phyloP scores from a whole-genome alignment of 768 basidiomycete species.

The Xerocomellus dryophilus region DNA sequence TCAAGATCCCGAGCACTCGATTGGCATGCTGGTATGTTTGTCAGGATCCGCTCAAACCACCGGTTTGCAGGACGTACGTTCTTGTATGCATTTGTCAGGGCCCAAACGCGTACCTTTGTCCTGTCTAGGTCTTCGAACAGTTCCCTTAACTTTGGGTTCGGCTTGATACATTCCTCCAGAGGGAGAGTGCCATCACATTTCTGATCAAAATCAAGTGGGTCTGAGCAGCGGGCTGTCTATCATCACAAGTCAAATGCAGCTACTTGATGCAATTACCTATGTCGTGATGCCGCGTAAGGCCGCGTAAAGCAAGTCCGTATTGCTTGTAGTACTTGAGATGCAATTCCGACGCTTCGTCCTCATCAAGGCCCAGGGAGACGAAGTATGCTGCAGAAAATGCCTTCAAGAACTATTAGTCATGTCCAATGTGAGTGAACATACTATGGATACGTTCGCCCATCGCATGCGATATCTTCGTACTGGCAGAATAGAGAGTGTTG shows the following conservation, averaged over 20 bases:
- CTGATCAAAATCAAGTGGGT: constrained; percentile 79
- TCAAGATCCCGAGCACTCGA: constrained; percentile 72
- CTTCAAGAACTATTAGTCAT: neutral
- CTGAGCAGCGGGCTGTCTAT: constrained; percentile 35
- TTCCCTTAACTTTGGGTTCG: constrained; percentile 56
- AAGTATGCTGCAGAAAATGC: constrained; percentile 59
- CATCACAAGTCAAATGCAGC: neutral
- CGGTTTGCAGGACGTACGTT: constrained; percentile 44
- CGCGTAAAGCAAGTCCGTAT: constrained; percentile 81
- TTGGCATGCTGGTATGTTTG: constrained; percentile 61
- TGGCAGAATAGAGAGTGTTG: constrained; percentile 83
- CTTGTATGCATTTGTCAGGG: constrained; percentile 79
- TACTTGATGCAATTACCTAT: constrained; percentile 47
- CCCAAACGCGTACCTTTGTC: constrained; percentile 77
- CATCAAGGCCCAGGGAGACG: constrained; percentile 59
- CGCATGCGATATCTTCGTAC: constrained; percentile 66
- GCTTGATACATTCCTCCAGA: constrained; percentile 73
- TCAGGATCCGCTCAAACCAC: constrained; percentile 4
- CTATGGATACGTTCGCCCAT: constrained; percentile 83
- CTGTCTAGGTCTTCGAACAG: constrained; percentile 79
- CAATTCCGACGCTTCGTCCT: constrained; percentile 65
- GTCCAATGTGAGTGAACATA: constrained; percentile 24
- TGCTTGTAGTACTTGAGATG: constrained; percentile 73
- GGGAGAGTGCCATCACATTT: constrained; percentile 84
- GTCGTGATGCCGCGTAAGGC: constrained; percentile 70